Percentiles rank a stretch among this genome's conserved stretches.
phyloP scores from a whole-genome alignment of 345 rosid species.

The Theobroma cacao region DNA sequence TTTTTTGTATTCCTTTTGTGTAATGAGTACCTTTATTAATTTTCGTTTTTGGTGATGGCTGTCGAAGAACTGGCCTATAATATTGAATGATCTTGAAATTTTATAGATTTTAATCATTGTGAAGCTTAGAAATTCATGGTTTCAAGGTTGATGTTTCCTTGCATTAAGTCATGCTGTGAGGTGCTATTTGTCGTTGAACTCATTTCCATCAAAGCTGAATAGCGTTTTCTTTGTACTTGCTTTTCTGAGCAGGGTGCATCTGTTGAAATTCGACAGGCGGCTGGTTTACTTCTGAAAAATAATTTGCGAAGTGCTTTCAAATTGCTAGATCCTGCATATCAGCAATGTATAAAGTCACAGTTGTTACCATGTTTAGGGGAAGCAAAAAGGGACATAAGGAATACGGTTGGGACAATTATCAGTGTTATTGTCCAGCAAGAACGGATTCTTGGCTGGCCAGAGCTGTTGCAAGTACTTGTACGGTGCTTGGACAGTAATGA shows the following conservation, averaged over 20 bases:
- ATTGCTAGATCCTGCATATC: constrained; percentile 52
- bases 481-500: neutral
- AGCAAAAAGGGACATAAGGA: neutral
- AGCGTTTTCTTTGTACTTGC: neutral
- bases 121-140: neutral
- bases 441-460: neutral
- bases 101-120: neutral
- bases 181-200: neutral
- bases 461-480: neutral
- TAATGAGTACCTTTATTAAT: neutral
- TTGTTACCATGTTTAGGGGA: neutral
- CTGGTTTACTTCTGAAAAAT: constrained; percentile 90
- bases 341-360: constrained; percentile 47
- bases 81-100: neutral
- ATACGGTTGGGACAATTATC: neutral
- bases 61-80: neutral
- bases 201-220: neutral
- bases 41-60: neutral
- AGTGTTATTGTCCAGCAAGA: neutral
- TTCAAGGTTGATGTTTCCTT: neutral
- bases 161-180: neutral
- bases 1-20: neutral
- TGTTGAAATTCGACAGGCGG: constrained; percentile 91
- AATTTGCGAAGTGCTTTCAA: constrained; percentile 65
- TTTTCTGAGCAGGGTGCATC: neutral